Base-by-base conservation (phyloP, 2,329 filamentous ascomycete genomes). In the Sporothrix variecibatus region DNA sequence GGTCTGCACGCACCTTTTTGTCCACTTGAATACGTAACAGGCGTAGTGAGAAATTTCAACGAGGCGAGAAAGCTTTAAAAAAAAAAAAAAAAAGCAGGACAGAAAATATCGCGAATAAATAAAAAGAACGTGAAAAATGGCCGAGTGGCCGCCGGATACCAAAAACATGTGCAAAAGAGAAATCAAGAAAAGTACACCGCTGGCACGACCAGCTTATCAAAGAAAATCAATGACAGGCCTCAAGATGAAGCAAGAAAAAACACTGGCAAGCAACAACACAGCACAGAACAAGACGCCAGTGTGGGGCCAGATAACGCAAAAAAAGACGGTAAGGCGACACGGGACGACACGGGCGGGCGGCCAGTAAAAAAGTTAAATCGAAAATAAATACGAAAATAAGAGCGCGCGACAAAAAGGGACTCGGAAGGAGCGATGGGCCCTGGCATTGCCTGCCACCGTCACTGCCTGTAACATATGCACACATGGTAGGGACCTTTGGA, bases 301-400 rank as follows among this genome's bases (percentile, higher is more conserved):
- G 62, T 56, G 51, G 34, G 72, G 38, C 49, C n/a, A 68, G 72
- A 73, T 73, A 73, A 73, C 72, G 72, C 72, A 73, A 73, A 68
- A 68, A 73, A 73, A 73, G 72, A 72, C 60, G 71, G 62, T 67
- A 68, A 72, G 62, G 38, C 71, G 71, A 72, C 38, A 69, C 40
- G 65, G 40, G 65, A 69, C 65, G 65, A 69, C 65, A 51, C 65
- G 65, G 65, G 65, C 65, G 65, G 64, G 64, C 12, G 38, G 43
- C 40, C 23, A 31, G 26, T 23, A 23, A 51, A 38, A 67, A 67
- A 69, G n/a, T 12, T 34, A 51, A 69, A 51, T 49, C 43, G 17
- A 69, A 69, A 67, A 69, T 12, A 69, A 69, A 69, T 53, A 51
- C 43, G 26, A 69, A 69, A 69, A 51, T 51, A 49, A 34, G 28